Conservation (phyloP, 257 asterid genomes). For the Leptodermis oblonga region DNA sequence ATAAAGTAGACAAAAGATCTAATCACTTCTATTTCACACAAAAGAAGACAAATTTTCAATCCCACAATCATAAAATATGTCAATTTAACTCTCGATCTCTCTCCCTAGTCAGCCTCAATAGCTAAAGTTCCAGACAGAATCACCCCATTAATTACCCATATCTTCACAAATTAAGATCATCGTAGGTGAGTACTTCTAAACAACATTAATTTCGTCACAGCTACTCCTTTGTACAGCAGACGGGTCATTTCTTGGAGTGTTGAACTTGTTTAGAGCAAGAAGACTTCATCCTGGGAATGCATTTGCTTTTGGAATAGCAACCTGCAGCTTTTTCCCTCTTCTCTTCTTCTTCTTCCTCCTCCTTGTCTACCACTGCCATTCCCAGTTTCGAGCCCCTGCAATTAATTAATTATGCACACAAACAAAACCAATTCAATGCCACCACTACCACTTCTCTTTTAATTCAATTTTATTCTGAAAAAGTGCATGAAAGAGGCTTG, state of each 20-base stretch:
- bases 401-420: no score
- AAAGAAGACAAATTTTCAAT: no score
- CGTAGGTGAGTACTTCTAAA: no score
- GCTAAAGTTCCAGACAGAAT: no score
- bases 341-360: conserved; percentile 27
- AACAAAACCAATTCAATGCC: neutral
- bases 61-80: no score
- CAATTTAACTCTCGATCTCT: no score
- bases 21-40: no score
- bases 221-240: neutral
- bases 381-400: conserved; percentile 48
- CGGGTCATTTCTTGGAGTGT: conserved; percentile 37
- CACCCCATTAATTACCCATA: no score
- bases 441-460: neutral
- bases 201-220: neutral
- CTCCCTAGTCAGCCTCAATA: no score
- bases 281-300: conserved; percentile 69
- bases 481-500: neutral
- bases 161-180: no score
- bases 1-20: no score
- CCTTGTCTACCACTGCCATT: conserved; percentile 29
- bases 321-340: conserved; percentile 32
- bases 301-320: conserved; percentile 42
- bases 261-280: conserved; percentile 40
- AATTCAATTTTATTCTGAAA: neutral